Evolutionary conservation across 371 early-diverging fungal genomes (phyloP), one percentile per base, ranked within the genome.

Genomic region (Mortierella sp.): DNA sequence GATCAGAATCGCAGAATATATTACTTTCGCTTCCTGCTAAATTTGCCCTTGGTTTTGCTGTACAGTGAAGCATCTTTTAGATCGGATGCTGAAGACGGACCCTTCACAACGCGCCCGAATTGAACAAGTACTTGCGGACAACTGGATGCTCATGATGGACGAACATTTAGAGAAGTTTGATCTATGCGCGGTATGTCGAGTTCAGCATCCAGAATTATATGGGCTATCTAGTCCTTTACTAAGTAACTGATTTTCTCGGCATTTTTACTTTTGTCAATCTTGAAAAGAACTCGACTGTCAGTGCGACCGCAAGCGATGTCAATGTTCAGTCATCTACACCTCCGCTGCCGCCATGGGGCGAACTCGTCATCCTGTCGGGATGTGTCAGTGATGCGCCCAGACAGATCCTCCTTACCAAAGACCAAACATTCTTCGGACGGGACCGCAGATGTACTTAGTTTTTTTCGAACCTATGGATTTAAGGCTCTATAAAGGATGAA

Each of bases 101-200:
- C 56, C 75, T 11, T 39, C 75, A n/a, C 53, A 24, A 19, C 63
- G 75, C 4, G 23, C 52, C 17, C 28, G 21, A 0, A 66, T 66
- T 6, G 15, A 41, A 2, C n/a, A 34, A 2, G 48, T 64, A 11
- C 32, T 68, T 3, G 14, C 30, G 6, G 8, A 30, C n/a, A 64
- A 67, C n/a, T 75, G 75, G 75, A 43, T 64, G 23, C 39, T 55
- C 12, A 68, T 75, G 56, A 47, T 50, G 11, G 56, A 66, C n/a
- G 64, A 55, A 12, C 64, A 63, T 21, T 51, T 75, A 12, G 43
- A 30, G 15, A 67, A 58, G 32, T 43, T 56, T 6, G 72, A 72
- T n/a, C 66, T 65, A 52, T 48, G 66, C 12, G 8, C 39, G 26
- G 6, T 17, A 34, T 34, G 37, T 34, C 37, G 14, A 4, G 37